Conservation (phyloP, 202 grass and related monocot genomes). For the Schoenoplectus triqueter region DNA sequence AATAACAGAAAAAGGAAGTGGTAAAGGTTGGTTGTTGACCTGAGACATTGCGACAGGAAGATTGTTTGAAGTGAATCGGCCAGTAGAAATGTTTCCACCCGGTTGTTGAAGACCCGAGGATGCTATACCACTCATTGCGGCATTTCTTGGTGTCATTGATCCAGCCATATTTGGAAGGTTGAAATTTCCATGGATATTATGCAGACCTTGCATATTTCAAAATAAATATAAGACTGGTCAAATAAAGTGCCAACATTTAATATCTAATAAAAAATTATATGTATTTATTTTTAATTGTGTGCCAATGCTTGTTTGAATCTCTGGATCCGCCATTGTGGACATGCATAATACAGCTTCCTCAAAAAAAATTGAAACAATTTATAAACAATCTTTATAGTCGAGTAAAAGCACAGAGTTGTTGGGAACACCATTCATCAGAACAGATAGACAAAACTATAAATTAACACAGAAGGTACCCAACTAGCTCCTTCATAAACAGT, state of each 20-base stretch:
- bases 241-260: not conserved
- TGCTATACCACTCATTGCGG: constrained; percentile 72
- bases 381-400: constrained; percentile 8
- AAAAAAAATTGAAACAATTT: constrained; percentile 29
- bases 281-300: too few species aligned
- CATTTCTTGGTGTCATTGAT: constrained; percentile 80
- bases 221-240: constrained; percentile 40
- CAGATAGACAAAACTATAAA: constrained; percentile 22
- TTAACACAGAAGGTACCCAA: constrained; percentile 26
- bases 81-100: constrained; percentile 77
- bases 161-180: constrained; percentile 83
- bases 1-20: not conserved
- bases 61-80: constrained; percentile 85
- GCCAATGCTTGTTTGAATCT: too few species aligned
- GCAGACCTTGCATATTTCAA: constrained; percentile 53
- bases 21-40: constrained; percentile 43
- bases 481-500: not conserved
- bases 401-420: constrained; percentile 17
- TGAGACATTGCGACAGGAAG: constrained; percentile 84
- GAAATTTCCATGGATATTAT: constrained; percentile 84
- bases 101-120: constrained; percentile 86
- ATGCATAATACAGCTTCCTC: constrained; percentile 9
- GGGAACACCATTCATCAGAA: not conserved
- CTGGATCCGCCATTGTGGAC: not conserved
- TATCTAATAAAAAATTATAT: too few species aligned